Conservation (phyloP, 352 stramenopile genomes). For the Pythium oligandrum region DNA sequence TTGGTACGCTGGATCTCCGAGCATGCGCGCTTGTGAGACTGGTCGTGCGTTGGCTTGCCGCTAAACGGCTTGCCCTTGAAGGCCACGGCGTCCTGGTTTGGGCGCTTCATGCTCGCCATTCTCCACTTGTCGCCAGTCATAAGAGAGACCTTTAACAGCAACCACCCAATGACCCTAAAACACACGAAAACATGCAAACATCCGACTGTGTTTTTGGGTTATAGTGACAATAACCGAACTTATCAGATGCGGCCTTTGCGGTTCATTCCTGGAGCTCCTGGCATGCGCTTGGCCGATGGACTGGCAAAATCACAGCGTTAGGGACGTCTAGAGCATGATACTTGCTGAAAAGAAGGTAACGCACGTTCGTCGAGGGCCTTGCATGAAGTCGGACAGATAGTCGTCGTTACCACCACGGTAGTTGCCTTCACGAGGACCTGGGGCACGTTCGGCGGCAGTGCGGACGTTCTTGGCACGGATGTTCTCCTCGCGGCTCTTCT, state of each 20-base stretch:
- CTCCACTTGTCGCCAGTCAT: constrained; percentile 1
- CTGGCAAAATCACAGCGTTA: neutral
- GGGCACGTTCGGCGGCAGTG: constrained; percentile 43
- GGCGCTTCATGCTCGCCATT: constrained; percentile 13
- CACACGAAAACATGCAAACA: no score
- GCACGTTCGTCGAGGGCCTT: constrained; percentile 41
- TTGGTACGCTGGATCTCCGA: constrained; percentile 54
- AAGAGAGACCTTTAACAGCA: constrained; percentile 1
- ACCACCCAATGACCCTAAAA: no score
- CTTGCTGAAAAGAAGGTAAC: constrained; percentile 2
- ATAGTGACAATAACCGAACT: neutral
- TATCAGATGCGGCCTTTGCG: constrained; percentile 61
- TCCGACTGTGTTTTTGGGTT: no score
- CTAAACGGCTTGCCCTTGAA: no score
- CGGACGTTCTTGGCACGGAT: constrained; percentile 53
- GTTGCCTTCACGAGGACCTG: constrained; percentile 6
- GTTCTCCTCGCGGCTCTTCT: constrained; percentile 39
- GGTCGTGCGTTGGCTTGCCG: no score
- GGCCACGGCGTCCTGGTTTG: constrained; percentile 1
- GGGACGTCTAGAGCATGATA: neutral
- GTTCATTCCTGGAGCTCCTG: constrained; percentile 28
- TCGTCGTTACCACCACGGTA: constrained; percentile 30
- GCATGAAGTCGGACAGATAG: constrained; percentile 31
- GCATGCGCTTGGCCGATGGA: constrained; percentile 13
- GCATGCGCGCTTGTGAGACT: constrained; percentile 8